Percentiles rank a stretch among this genome's conserved stretches.
phyloP scores from a whole-genome alignment of 805 yeast species.

The Pichia exigua region DNA sequence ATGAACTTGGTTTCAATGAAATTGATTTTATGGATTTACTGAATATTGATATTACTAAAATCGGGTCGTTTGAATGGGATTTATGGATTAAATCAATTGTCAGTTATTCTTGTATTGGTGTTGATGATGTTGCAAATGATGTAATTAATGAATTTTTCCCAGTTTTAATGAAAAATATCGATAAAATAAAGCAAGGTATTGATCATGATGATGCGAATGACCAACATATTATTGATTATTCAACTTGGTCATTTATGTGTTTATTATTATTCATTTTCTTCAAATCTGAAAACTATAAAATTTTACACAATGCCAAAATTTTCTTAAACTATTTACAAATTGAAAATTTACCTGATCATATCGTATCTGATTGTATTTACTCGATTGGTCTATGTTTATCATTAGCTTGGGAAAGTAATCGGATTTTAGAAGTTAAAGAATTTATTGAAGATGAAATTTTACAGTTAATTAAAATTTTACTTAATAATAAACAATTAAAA shows the following conservation, averaged over 20 bases:
- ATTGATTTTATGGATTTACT: conserved; percentile 7
- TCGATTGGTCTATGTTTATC: conserved; percentile 23
- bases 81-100: conserved; percentile 32
- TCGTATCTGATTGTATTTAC: not conserved
- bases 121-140: conserved; percentile 40
- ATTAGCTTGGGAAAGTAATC: conserved; percentile 33
- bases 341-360: conserved; percentile 29
- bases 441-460: conserved; percentile 10
- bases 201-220: not conserved
- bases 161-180: conserved; percentile 12
- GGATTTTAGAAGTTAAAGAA: conserved; percentile 19
- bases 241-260: conserved; percentile 13
- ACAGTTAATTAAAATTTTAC: conserved; percentile 25
- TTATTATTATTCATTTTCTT: conserved; percentile 37
- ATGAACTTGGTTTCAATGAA: conserved; percentile 12
- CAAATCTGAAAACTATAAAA: conserved; percentile 42
- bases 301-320: conserved; percentile 38
- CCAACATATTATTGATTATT: not conserved
- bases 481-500: conserved; percentile 1
- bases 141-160: conserved; percentile 27
- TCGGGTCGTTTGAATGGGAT: conserved; percentile 31
- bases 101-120: conserved; percentile 39
- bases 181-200: not conserved
- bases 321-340: conserved; percentile 38
- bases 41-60: conserved; percentile 17